A percentile compares a stretch with the other conserved stretches of the same genome.
phyloP scores from a whole-genome alignment of 495 filamentous ascomycete species.

The Aspergillus biplanus region DNA sequence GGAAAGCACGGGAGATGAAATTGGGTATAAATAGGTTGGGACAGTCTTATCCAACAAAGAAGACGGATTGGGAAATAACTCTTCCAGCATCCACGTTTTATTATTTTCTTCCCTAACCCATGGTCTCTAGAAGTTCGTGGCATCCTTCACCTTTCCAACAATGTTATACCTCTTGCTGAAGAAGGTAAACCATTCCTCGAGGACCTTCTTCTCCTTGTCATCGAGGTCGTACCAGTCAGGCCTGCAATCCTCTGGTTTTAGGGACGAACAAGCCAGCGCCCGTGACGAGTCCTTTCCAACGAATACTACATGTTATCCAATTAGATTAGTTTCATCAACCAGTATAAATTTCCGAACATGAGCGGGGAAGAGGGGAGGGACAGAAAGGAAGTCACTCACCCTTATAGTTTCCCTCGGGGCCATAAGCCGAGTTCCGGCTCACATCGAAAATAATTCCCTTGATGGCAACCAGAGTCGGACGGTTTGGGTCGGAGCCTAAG shows the following conservation, averaged over 20 bases:
- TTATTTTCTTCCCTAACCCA: conserved; percentile 11
- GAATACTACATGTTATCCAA: conserved; percentile 65
- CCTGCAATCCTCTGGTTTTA: conserved; percentile 80
- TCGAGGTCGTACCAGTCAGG: conserved; percentile 83
- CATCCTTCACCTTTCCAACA: conserved; percentile 72
- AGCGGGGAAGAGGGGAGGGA: background rate
- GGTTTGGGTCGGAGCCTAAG: conserved; percentile 61
- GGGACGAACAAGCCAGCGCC: conserved; percentile 81
- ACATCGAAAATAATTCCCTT: conserved; percentile 97
- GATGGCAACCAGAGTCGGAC: conserved; percentile 89
- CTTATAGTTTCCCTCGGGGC: conserved; percentile 79
- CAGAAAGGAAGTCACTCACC: conserved; percentile 54
- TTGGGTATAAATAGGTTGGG: background rate
- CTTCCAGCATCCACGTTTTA: conserved; percentile 11
- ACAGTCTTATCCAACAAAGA: background rate
- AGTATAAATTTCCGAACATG: background rate
- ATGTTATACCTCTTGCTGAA: conserved; percentile 96
- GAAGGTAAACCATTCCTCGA: conserved; percentile 93
- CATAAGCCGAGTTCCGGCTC: conserved; percentile 80
- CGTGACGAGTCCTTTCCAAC: conserved; percentile 93
- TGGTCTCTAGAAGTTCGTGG: conserved; percentile 36
- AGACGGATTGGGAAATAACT: conserved; percentile 1
- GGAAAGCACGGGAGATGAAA: background rate
- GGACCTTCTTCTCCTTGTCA: conserved; percentile 82
- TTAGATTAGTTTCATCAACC: background rate